These are phyloP conservation scores for Tillandsia leiboldiana DNA, from an alignment of 176 grass and related monocot genomes.

Conservation along the genomic window DNA sequence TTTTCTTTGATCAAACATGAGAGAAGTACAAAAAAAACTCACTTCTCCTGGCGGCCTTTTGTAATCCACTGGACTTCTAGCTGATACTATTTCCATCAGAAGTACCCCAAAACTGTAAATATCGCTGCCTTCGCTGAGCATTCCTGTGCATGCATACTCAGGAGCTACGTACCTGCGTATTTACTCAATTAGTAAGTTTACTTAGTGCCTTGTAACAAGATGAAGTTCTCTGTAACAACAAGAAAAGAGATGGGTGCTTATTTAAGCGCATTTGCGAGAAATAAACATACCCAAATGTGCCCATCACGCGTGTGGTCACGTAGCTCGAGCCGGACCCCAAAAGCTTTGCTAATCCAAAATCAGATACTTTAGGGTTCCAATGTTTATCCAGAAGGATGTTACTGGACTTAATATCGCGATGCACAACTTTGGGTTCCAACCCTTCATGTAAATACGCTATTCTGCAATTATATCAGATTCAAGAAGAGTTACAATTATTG, in stretches of 20 bases:
- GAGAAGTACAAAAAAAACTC: neutral
- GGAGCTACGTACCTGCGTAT: conserved; percentile 75
- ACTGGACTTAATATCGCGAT: conserved; percentile 96
- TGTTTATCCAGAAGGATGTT: conserved; percentile 94
- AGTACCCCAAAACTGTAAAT: conserved; percentile 98
- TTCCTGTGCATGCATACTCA: conserved; percentile 90
- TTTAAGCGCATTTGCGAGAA: neutral
- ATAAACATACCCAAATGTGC: conserved; percentile 71
- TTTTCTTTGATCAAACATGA: no score
- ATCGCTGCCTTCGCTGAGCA: conserved; percentile 95
- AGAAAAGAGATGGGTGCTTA: neutral
- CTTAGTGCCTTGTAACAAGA: neutral
- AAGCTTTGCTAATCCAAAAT: conserved; percentile 97
- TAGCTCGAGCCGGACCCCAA: conserved; percentile 85
- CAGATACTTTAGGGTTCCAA: conserved; percentile 91
- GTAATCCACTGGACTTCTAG: conserved; percentile 82
- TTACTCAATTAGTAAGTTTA: neutral
- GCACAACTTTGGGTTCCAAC: conserved; percentile 90
- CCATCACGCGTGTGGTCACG: conserved; percentile 92
- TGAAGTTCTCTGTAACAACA: neutral
- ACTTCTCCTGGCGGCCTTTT: conserved; percentile 66
- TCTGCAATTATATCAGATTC: conserved; percentile 24
- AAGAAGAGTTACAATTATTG: neutral
- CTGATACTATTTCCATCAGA: conserved; percentile 90
- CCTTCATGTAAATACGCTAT: conserved; percentile 95